Conservation (phyloP, 768 basidiomycete genomes). For the Butyriboletus loyo region DNA sequence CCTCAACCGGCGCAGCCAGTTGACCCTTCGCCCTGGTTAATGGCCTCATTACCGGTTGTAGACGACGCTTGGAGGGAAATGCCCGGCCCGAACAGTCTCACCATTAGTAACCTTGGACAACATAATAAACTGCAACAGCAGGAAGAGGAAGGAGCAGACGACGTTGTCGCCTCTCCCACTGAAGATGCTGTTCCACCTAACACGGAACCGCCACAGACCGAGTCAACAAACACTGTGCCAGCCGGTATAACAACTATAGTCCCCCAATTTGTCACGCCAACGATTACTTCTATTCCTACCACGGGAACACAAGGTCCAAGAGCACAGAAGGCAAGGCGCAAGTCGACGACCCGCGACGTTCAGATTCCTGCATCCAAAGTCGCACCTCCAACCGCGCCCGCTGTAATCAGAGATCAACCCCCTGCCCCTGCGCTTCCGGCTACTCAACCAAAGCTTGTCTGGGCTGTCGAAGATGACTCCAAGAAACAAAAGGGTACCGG, state of each 20-base stretch:
- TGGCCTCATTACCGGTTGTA: constrained; percentile 43
- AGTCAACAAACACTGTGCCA: constrained; percentile 9
- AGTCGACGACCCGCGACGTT: constrained; percentile 25
- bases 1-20: constrained; percentile 18
- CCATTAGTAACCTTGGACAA: constrained; percentile 56
- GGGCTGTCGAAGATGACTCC: constrained; percentile 68
- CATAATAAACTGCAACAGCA: constrained; percentile 53
- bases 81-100: constrained; percentile 48
- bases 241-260: neutral
- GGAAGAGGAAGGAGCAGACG: constrained; percentile 23
- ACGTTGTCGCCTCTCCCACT: constrained; percentile 15
- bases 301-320: constrained; percentile 20
- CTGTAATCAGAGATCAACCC: constrained; percentile 19
- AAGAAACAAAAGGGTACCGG: constrained; percentile 49
- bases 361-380: constrained; percentile 22
- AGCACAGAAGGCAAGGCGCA: constrained; percentile 25
- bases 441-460: constrained; percentile 50
- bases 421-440: constrained; percentile 20
- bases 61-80: constrained; percentile 48
- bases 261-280: constrained; percentile 9
- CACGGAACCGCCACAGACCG: constrained; percentile 12
- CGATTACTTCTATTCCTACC: constrained; percentile 10
- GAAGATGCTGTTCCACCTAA: constrained; percentile 15
- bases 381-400: constrained; percentile 5
- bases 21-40: constrained; percentile 57